These are phyloP conservation scores for Hura crepitans DNA, from an alignment of 441 rosid genomes.

Conservation along the genomic window DNA sequence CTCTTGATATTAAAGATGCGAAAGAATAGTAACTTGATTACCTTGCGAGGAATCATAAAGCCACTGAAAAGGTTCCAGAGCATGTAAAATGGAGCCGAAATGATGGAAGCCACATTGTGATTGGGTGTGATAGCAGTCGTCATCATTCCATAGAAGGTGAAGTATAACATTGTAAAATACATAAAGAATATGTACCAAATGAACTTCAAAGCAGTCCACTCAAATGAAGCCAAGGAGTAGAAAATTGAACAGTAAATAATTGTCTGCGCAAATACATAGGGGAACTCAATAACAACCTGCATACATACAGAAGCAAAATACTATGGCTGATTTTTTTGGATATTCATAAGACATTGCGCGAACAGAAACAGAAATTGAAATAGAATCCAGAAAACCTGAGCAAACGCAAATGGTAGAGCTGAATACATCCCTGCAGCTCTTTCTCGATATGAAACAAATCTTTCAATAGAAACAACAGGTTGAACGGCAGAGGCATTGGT, in stretches of 20 bases:
- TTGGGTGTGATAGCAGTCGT: constrained; percentile 94
- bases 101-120: constrained; percentile 84
- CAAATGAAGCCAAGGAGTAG: constrained; percentile 87
- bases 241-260: constrained; percentile 65
- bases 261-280: constrained; percentile 78
- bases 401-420: constrained; percentile 84
- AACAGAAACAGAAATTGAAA: neutral
- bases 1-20: neutral
- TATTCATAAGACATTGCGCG: neutral
- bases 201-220: constrained; percentile 79
- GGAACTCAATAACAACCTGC: constrained; percentile 92
- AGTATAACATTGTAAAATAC: constrained; percentile 86
- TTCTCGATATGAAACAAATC: constrained; percentile 90
- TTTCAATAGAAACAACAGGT: constrained; percentile 90
- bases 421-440: constrained; percentile 98
- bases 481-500: constrained; percentile 87
- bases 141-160: constrained; percentile 99
- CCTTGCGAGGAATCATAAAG: constrained; percentile 94
- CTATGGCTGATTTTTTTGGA: neutral
- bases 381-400: constrained; percentile 56
- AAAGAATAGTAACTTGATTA: constrained; percentile 26
- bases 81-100: constrained; percentile 96
- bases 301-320: constrained; percentile 5
- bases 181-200: constrained; percentile 91
- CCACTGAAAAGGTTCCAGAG: constrained; percentile 99